These are phyloP conservation scores for Aspergillus homomorphus DNA, from an alignment of 495 filamentous ascomycete species.

Conservation along the genomic window DNA sequence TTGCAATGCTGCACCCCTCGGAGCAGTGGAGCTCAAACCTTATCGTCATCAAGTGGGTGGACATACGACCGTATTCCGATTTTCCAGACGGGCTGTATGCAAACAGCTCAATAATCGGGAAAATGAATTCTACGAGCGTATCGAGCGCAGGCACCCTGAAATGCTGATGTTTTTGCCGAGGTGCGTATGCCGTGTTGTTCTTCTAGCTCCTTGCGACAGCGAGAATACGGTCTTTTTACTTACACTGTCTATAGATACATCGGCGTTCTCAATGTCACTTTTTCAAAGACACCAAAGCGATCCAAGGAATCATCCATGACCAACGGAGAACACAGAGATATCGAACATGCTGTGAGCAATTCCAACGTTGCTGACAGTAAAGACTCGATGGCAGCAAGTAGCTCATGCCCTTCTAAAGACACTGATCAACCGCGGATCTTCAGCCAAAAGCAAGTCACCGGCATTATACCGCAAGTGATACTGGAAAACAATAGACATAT, in stretches of 20 bases:
- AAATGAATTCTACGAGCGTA: conserved; percentile 96
- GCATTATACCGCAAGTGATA: conserved; percentile 80
- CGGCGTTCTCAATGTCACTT: conserved; percentile 94
- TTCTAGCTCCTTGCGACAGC: not conserved
- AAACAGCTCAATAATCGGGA: conserved; percentile 96
- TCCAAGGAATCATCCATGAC: conserved; percentile 52
- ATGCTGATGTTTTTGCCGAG: conserved; percentile 87
- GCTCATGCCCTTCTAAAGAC: conserved; percentile 19
- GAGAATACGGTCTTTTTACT: not conserved
- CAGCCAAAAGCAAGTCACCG: conserved; percentile 69
- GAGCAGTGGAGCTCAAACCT: conserved; percentile 93
- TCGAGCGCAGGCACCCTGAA: conserved; percentile 85
- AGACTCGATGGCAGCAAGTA: conserved; percentile 18
- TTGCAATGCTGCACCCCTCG: conserved; percentile 58
- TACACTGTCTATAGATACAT: conserved; percentile 67
- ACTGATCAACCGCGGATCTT: conserved; percentile 61
- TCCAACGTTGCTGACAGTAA: conserved; percentile 18
- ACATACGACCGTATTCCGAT: conserved; percentile 93
- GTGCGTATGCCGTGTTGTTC: conserved; percentile 48
- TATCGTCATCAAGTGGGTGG: conserved; percentile 97
- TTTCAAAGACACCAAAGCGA: conserved; percentile 75
- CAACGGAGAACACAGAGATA: conserved; percentile 22
- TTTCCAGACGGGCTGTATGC: conserved; percentile 91
- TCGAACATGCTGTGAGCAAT: conserved; percentile 4
- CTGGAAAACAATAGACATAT: conserved; percentile 96